Evolutionary conservation across 371 early-diverging fungal genomes (phyloP), one percentile per base, ranked within the genome.

Genomic region (Parasitella parasitica): DNA sequence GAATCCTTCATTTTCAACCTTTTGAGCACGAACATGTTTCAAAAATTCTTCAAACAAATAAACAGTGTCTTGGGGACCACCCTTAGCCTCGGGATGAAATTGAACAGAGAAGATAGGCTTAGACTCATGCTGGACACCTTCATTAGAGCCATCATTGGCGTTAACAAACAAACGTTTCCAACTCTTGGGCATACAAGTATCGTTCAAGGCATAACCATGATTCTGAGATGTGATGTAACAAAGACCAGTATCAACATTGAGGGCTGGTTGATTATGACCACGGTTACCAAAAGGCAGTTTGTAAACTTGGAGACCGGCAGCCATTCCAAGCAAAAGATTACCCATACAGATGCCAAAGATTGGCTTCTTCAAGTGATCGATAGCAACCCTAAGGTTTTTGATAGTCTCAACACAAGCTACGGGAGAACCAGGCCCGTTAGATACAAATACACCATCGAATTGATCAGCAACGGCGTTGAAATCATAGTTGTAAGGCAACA

Each of bases 281-380:
- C 97, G 94, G 86, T 97, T 97, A 55, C 97, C 97, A 55, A 88
- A 97, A 38, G 90, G 92, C 37, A 97, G 76, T 83, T 97, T 97
- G 86, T 93, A 94, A 0, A 87, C 84, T 24, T 86, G 68, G 55
- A 91, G 71, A 27, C 96, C 97, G 30, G 93, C 94, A 5, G 97
- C 96, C 79, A 94, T 80, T 41, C 94, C 96, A 63, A 97, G 80
- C 27, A 97, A 66, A 66, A 90, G 90, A 75, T 96, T 92, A 61
- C 97, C 97, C 95, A 97, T 95, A 81, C 97, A 97, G 72, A 97
- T 97, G 59, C 97, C 97, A 71, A 96, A 96, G 63, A 97, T 93
- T 38, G 97, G 97, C 60, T 86, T 89, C 57, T 91, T 73, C 18
- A 75, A 85, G 16, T 77, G 69, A 12, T 77, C 69, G 37, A 89